Evolutionary conservation across 2,329 filamentous ascomycete species (phyloP).

Genomic region (Leptographium procerum): DNA sequence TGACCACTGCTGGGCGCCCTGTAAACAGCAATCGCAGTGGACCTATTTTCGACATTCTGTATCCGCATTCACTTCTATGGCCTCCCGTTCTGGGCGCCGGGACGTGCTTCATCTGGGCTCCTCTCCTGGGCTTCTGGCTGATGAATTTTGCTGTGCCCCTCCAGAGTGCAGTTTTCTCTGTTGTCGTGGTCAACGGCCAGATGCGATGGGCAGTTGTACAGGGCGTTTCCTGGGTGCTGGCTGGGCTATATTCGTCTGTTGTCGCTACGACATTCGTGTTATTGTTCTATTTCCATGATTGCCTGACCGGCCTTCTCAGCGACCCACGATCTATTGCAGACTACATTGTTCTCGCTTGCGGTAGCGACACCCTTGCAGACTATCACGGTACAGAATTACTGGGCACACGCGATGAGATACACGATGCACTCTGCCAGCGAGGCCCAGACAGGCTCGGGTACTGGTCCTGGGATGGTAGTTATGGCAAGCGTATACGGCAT

Average conservation of each 20-base stretch:
- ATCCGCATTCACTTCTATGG: slow-evolving; percentile 58
- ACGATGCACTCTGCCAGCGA: slow-evolving; percentile 39
- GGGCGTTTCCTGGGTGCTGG: slow-evolving; percentile 65
- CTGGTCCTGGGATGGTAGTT: slow-evolving; percentile 60
- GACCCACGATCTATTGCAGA: slow-evolving; percentile 75
- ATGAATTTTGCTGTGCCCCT: slow-evolving; percentile 71
- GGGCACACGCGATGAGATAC: slow-evolving; percentile 38
- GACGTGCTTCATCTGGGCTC: slow-evolving; percentile 54
- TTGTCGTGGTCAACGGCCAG: slow-evolving; percentile 36
- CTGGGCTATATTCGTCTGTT: slow-evolving; percentile 61
- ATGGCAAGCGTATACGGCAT: slow-evolving; percentile 60
- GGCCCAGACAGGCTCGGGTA: slow-evolving; percentile 70
- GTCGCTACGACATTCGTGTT: slow-evolving; percentile 45
- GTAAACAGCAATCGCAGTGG: slow-evolving; percentile 46
- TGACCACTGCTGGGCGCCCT: slow-evolving; percentile 44
- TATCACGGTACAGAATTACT: slow-evolving; percentile 60
- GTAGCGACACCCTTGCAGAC: slow-evolving; percentile 65
- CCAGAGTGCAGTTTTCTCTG: slow-evolving; percentile 64
- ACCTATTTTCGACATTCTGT: slow-evolving; percentile 56
- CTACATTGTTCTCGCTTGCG: slow-evolving; percentile 63
- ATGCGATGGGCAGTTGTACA: slow-evolving; percentile 78
- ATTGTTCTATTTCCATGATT: slow-evolving; percentile 51
- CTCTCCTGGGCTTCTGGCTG: slow-evolving; percentile 63
- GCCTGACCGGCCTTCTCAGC: slow-evolving; percentile 71
- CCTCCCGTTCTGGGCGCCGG: slow-evolving; percentile 41